Evolutionary conservation across 2,329 filamentous ascomycete genomes (phyloP).

Genomic region (Aspergillus oerlinghausenensis): DNA sequence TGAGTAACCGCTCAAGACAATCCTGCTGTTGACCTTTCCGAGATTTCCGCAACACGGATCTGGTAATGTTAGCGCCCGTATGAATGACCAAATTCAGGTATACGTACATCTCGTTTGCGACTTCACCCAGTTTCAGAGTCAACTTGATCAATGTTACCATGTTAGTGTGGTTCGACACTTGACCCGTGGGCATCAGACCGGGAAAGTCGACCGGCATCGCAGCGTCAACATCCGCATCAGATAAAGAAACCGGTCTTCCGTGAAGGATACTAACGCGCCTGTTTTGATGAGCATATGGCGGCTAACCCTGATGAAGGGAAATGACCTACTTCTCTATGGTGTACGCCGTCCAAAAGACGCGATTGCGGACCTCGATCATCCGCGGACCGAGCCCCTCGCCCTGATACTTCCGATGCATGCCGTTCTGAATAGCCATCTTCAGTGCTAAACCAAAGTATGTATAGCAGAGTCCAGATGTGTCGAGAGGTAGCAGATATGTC

Average conservation of each 20-base stretch:
- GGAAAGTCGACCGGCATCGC: slow-evolving; percentile 48
- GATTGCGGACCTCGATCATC: slow-evolving; percentile 50
- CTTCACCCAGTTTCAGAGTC: slow-evolving; percentile 37
- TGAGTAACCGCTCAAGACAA: slow-evolving; percentile 37
- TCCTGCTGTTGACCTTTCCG: slow-evolving; percentile 37
- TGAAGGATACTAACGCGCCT: slow-evolving; percentile 55
- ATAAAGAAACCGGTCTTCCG: slow-evolving; percentile 52
- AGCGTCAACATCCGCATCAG: slow-evolving; percentile 51
- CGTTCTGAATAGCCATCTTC: slow-evolving; percentile 57
- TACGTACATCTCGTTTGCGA: slow-evolving; percentile 39
- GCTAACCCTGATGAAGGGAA: not conserved
- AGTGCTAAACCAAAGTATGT: slow-evolving; percentile 54
- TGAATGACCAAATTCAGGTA: not conserved
- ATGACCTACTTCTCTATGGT: slow-evolving; percentile 50
- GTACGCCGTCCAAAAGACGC: slow-evolving; percentile 56
- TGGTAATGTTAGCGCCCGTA: slow-evolving; percentile 18
- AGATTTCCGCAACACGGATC: slow-evolving; percentile 36
- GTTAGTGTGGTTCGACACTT: slow-evolving; percentile 43
- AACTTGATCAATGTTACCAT: slow-evolving; percentile 47
- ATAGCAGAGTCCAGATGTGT: slow-evolving; percentile 54
- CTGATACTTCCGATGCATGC: slow-evolving; percentile 53
- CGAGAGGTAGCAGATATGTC: slow-evolving; percentile 52
- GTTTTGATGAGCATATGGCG: slow-evolving; percentile 2
- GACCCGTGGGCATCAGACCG: slow-evolving; percentile 38
- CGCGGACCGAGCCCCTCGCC: slow-evolving; percentile 46